These are phyloP conservation scores for Astrocystis sublimbata DNA, from an alignment of 495 filamentous ascomycete genomes.

Conservation along the genomic window DNA sequence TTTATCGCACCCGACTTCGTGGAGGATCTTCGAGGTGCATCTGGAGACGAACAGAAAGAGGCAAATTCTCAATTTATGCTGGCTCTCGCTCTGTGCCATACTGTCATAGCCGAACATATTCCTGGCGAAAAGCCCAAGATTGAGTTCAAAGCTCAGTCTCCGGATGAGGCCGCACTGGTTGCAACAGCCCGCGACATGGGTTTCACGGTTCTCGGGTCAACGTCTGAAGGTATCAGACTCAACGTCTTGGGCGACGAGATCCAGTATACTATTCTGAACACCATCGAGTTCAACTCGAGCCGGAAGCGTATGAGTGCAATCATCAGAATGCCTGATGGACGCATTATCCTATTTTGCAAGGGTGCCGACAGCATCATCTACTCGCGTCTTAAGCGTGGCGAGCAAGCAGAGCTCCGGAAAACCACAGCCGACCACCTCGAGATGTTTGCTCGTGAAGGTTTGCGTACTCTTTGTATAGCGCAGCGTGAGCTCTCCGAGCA, in stretches of 20 bases:
- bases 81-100: constrained; percentile 91
- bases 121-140: constrained; percentile 88
- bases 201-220: constrained; percentile 87
- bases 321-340: constrained; percentile 91
- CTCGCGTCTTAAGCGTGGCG: constrained; percentile 79
- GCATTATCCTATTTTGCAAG: constrained; percentile 93
- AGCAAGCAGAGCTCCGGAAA: constrained; percentile 79
- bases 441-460: constrained; percentile 91
- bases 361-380: constrained; percentile 98
- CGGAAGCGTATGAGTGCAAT: constrained; percentile 99
- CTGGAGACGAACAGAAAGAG: constrained; percentile 71
- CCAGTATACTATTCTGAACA: constrained; percentile 87
- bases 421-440: constrained; percentile 92
- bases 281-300: constrained; percentile 95
- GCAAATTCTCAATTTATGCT: constrained; percentile 93
- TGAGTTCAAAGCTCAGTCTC: constrained; percentile 95
- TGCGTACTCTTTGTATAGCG: constrained; percentile 96
- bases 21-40: constrained; percentile 72
- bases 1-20: constrained; percentile 91
- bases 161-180: constrained; percentile 94
- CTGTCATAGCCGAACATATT: constrained; percentile 87
- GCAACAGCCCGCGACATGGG: constrained; percentile 94
- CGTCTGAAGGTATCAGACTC: constrained; percentile 73
- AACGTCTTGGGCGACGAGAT: constrained; percentile 85
- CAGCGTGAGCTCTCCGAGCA: constrained; percentile 78